These are phyloP conservation scores for Stylosanthes scabra DNA, from an alignment of 331 rosid genomes.

Conservation along the genomic window DNA sequence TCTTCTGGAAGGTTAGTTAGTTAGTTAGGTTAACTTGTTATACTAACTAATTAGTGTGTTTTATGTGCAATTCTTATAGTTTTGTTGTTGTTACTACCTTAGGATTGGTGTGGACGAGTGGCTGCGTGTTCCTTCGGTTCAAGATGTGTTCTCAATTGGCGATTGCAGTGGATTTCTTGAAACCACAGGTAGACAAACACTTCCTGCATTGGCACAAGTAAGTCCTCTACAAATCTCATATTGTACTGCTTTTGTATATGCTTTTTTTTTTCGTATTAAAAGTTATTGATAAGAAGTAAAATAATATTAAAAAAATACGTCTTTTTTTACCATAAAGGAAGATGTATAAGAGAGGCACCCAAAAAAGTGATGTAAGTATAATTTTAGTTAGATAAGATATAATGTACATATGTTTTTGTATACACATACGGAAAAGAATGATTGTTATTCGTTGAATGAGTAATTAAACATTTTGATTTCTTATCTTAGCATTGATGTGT, in stretches of 20 bases:
- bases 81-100: slow-evolving; percentile 31
- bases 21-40: not conserved
- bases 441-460: too few relatives aligned
- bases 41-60: too few relatives aligned
- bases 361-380: too few relatives aligned
- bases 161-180: slow-evolving; percentile 97
- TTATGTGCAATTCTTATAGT: not conserved
- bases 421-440: too few relatives aligned
- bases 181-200: slow-evolving; percentile 81
- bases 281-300: too few relatives aligned
- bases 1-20: slow-evolving; percentile 85
- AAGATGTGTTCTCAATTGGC: slow-evolving; percentile 86
- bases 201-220: slow-evolving; percentile 98
- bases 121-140: slow-evolving; percentile 78
- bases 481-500: too few relatives aligned
- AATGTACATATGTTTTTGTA: too few relatives aligned
- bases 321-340: not conserved
- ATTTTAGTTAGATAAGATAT: too few relatives aligned
- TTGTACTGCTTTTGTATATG: not conserved
- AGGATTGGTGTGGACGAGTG: slow-evolving; percentile 96
- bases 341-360: not conserved
- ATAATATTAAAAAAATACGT: too few relatives aligned
- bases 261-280: not conserved
- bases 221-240: not conserved
- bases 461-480: too few relatives aligned